Evolutionary conservation across 805 yeast species (phyloP), one percentile per base, ranked within the genome.

Genomic region (Spathaspora passalidarum): DNA sequence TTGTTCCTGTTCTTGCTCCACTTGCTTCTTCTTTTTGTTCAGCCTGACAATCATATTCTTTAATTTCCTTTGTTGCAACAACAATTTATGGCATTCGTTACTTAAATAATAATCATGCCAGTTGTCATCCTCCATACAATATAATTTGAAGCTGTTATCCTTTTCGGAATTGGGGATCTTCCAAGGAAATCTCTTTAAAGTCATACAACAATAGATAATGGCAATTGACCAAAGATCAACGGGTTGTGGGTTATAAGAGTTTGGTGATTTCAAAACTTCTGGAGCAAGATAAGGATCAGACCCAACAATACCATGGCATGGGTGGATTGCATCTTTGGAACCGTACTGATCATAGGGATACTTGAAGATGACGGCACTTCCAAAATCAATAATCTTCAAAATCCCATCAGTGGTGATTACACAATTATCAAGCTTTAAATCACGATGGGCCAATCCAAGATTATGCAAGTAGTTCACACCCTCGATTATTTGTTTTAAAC

Each of bases 191-290:
- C 89, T 86, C 60, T 88, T 85, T 62, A 90, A 73, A 48, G 88
- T 80, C 96, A 90, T 89, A 70, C 97, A 90, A 54, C 96, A 88
- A 65, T 86, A 87, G 41, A 90, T 87, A 49, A 90, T 88, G 7
- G 96, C 96, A 26, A 82, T 82, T 5, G 96, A 87, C 97, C 97
- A 90, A 39, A 90, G 80, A 68, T 90, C 97, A 5, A 90, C 96
- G 0, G 97, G 96, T 52, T 96, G 77, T 13, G 97, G 96, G 61
- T 88, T 95, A 59, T 90, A 90, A 20, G 62, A 55, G 44, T 56
- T 57, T 4, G 65, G 56, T 50, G 84, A 84, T 54, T 81, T 73
- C 61, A 87, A 85, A 8, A 88, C 96, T 63, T 90, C 97, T 0
- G 97, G 97, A 1, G 97, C 95, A 56, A 87, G 73, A 61, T 87